These are phyloP conservation scores for Corinectria fuckeliana DNA, from an alignment of 2,329 filamentous ascomycete species.

Conservation along the genomic window DNA sequence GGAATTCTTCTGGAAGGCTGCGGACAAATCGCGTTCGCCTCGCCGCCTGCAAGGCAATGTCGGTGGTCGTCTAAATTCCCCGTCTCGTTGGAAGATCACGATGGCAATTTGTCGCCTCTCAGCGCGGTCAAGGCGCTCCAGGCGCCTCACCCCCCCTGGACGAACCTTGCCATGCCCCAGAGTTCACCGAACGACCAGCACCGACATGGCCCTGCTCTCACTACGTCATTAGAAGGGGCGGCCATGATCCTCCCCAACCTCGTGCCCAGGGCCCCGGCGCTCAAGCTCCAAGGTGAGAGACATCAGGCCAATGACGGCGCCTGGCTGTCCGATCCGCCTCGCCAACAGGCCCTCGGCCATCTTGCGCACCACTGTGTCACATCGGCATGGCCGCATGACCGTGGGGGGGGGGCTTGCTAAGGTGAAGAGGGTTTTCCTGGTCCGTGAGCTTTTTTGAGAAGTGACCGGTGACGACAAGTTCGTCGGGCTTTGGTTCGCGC, in stretches of 20 bases:
- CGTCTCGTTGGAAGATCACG: constrained; percentile 27
- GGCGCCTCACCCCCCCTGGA: constrained; percentile 22
- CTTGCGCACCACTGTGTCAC: constrained; percentile 21
- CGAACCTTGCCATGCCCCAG: constrained; percentile 31
- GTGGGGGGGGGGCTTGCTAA: constrained; percentile 23
- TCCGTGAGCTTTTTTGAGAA: constrained; percentile 22
- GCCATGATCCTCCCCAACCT: constrained; percentile 27
- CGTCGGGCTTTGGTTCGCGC: constrained; percentile 20
- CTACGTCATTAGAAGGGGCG: constrained; percentile 37
- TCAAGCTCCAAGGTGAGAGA: constrained; percentile 28
- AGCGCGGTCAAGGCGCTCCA: constrained; percentile 25
- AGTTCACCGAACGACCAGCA: constrained; percentile 25
- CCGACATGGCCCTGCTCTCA: constrained; percentile 10
- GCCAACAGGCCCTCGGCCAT: constrained; percentile 8
- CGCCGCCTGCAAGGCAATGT: neutral
- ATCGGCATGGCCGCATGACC: constrained; percentile 39
- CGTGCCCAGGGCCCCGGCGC: constrained; percentile 13
- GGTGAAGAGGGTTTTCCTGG: constrained; percentile 18
- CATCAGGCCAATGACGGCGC: constrained; percentile 26
- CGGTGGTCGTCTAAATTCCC: neutral
- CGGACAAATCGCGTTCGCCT: constrained; percentile 20
- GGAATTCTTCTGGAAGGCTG: constrained; percentile 38
- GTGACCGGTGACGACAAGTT: constrained; percentile 21
- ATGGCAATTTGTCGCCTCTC: constrained; percentile 24
- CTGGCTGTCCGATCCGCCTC: constrained; percentile 20